phyloP scores from a whole-genome alignment of 2,329 filamentous ascomycete genomes.

The Pseudocercospora cruenta region DNA sequence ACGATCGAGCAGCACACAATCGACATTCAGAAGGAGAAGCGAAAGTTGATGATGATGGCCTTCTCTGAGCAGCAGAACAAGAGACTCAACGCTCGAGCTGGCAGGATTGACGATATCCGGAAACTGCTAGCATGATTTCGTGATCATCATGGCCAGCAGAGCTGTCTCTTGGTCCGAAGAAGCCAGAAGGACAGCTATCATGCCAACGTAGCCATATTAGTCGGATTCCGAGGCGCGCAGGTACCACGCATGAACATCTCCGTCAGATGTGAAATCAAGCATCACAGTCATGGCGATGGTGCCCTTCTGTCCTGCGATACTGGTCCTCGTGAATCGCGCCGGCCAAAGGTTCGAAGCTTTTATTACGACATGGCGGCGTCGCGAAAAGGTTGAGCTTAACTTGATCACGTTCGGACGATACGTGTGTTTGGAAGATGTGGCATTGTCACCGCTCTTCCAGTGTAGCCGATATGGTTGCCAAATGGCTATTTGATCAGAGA shows the following conservation, averaged over 20 bases:
- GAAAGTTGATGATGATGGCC: constrained; percentile 74
- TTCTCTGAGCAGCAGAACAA: constrained; percentile 71
- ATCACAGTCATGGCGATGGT: background rate
- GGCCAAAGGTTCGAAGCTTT: background rate
- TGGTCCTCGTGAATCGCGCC: background rate
- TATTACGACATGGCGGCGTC: background rate
- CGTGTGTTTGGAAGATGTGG: background rate
- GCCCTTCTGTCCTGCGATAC: background rate
- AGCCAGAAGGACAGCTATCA: too few relatives aligned
- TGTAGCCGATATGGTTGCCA: too few relatives aligned
- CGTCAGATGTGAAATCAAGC: background rate
- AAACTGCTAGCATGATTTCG: constrained; percentile 38
- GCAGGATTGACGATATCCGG: constrained; percentile 48
- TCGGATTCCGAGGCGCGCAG: background rate
- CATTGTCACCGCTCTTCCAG: background rate
- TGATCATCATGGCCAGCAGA: background rate
- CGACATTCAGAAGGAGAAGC: constrained; percentile 76
- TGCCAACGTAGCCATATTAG: background rate
- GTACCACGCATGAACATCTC: background rate
- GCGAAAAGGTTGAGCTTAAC: constrained; percentile 2
- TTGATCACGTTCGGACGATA: background rate
- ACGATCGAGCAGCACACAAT: constrained; percentile 82
- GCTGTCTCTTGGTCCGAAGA: background rate
- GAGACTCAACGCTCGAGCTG: constrained; percentile 57
- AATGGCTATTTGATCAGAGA: too few relatives aligned